Percentiles rank a stretch among this genome's conserved stretches.
phyloP scores from a whole-genome alignment of 495 filamentous ascomycete genomes.

The Xylaria intraflava region DNA sequence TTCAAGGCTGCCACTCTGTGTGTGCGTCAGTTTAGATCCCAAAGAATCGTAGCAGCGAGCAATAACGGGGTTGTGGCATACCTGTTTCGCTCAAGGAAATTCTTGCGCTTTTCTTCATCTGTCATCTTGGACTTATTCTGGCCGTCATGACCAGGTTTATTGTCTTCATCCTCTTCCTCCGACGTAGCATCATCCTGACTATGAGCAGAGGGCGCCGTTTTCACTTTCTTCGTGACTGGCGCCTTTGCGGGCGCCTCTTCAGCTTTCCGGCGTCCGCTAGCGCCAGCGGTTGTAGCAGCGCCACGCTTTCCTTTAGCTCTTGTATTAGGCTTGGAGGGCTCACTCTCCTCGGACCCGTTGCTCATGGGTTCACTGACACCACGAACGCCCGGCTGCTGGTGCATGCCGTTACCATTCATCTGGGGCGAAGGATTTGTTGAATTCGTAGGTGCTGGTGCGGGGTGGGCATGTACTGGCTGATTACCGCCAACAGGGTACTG shows the following conservation, averaged over 20 bases:
- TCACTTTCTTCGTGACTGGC: constrained; percentile 63
- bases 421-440: constrained; percentile 46
- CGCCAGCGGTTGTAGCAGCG: constrained; percentile 20
- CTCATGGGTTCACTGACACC: constrained; percentile 64
- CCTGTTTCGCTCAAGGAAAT: constrained; percentile 95
- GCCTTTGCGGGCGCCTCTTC: constrained; percentile 65
- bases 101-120: constrained; percentile 96
- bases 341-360: constrained; percentile 67
- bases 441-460: constrained; percentile 22
- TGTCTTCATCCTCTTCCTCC: constrained; percentile 44
- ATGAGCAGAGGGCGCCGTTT: constrained; percentile 34
- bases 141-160: constrained; percentile 34
- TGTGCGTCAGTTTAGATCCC: constrained; percentile 20
- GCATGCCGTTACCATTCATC: constrained; percentile 41
- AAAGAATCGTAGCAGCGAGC: background rate
- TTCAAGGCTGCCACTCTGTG: constrained; percentile 88
- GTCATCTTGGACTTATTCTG: constrained; percentile 79
- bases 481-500: constrained; percentile 48
- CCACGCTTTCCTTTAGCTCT: constrained; percentile 64
- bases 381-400: constrained; percentile 39
- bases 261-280: constrained; percentile 69
- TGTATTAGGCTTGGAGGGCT: constrained; percentile 54
- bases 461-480: constrained; percentile 35
- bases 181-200: constrained; percentile 16
- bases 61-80: constrained; percentile 40